Evolutionary conservation across 257 asterid species (phyloP).

Genomic region (Datura wrightii): DNA sequence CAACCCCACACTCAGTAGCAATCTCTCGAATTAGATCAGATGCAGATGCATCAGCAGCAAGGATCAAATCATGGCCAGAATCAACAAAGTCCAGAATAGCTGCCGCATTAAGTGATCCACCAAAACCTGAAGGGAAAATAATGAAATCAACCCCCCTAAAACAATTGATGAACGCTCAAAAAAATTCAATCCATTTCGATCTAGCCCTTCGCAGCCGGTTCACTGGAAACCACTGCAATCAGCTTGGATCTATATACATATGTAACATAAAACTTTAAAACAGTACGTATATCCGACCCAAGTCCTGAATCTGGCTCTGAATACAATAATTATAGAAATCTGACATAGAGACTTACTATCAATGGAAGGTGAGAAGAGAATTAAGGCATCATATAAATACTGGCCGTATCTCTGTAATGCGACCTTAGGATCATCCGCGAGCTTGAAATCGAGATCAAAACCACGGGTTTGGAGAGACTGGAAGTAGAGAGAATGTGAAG

Average conservation of each 20-base stretch:
- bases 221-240: slow-evolving; percentile 6
- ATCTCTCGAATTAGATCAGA: slow-evolving; percentile 79
- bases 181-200: neutral
- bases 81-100: slow-evolving; percentile 73
- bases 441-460: slow-evolving; percentile 70
- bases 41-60: slow-evolving; percentile 72
- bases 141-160: neutral
- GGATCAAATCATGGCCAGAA: slow-evolving; percentile 78
- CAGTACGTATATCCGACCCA: neutral
- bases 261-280: neutral
- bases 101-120: slow-evolving; percentile 68
- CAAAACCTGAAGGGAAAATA: slow-evolving; percentile 57
- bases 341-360: slow-evolving; percentile 51
- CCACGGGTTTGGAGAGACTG: slow-evolving; percentile 63
- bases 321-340: neutral
- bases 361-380: slow-evolving; percentile 68
- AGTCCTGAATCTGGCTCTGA: neutral
- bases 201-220: neutral
- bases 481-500: slow-evolving; percentile 79
- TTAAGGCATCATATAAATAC: slow-evolving; percentile 66
- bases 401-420: slow-evolving; percentile 78
- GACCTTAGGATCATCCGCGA: slow-evolving; percentile 77
- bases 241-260: neutral
- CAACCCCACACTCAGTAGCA: slow-evolving; percentile 84
- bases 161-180: neutral